Base-by-base conservation (phyloP, 768 basidiomycete species). In the Lanmaoa rubissima region DNA sequence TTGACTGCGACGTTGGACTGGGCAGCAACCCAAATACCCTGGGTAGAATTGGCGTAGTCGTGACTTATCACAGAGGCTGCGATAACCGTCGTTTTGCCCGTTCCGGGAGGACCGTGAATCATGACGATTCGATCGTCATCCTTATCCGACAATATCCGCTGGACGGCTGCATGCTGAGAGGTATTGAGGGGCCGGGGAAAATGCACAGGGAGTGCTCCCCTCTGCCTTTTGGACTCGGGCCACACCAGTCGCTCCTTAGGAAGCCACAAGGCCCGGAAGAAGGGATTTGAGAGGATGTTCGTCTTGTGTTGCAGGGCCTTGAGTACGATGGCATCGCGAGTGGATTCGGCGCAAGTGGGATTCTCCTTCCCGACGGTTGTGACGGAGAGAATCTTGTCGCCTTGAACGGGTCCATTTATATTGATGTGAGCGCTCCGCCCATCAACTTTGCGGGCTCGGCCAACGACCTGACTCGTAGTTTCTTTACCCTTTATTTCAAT, bases 1-100 rank as follows among this genome's bases (percentile, higher is more conserved):
- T 82, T 82, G 19, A 81, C 79, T 0, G 77, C 80, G 35, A 81
- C 77, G 41, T 81, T 82, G 0, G 79, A 79, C 28, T 81, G 80
- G 0, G 80, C 78, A 31, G 75, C 66, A 31, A 81, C 59, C 74
- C 76, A 81, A 11, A 78, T 62, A 10, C 61, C 49, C 28, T 44
- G 63, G 9, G 24, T 19, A 16, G 58, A 58, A 2, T 49, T 47
- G 46, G 60, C 55, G 1, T 31, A 3, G 13, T 63, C 9, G 12
- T 67, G 24, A 16, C 74, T 74, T 1, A 59, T 55, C 1, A 74
- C 72, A 1, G 68, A 64, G 0, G 76, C 74, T 2, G 76, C 72
- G 16, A 79, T 79, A 9, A 78, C 75, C 0, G 72, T 73, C 2
- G 78, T 79, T 63, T 79, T 79, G 0, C 78, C 78, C 1, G 78